These are phyloP conservation scores for Serendipita vermifera DNA, from an alignment of 768 basidiomycete genomes.

Conservation along the genomic window DNA sequence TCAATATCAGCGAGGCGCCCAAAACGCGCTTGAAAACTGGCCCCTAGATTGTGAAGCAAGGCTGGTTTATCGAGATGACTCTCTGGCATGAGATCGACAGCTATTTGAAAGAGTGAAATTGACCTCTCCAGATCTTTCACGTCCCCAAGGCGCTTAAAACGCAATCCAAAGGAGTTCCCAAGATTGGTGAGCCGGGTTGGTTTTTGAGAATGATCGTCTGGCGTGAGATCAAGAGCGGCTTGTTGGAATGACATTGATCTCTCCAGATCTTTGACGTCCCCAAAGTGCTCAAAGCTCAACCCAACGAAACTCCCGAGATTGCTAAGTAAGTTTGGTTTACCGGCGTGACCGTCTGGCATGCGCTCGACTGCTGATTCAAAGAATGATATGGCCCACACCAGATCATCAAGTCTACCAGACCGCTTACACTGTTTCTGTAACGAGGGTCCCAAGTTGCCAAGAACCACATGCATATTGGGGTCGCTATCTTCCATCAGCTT, in stretches of 20 bases:
- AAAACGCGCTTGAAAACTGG: slow-evolving; percentile 18
- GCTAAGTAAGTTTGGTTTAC: slow-evolving; percentile 1
- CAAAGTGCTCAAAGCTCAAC: too few relatives aligned
- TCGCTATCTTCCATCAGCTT: too few relatives aligned
- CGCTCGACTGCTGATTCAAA: slow-evolving; percentile 4
- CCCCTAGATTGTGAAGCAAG: slow-evolving; percentile 18
- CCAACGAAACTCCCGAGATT: too few relatives aligned
- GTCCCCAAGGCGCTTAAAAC: too few relatives aligned
- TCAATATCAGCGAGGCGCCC: slow-evolving; percentile 16
- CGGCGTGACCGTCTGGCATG: slow-evolving; percentile 1
- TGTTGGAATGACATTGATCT: too few relatives aligned
- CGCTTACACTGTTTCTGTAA: too few relatives aligned
- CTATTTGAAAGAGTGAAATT: slow-evolving; percentile 11
- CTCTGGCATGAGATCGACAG: slow-evolving; percentile 12
- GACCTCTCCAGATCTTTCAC: slow-evolving; percentile 9
- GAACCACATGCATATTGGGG: too few relatives aligned
- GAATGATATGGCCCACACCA: too few relatives aligned
- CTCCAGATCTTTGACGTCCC: too few relatives aligned
- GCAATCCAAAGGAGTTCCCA: slow-evolving; percentile 11
- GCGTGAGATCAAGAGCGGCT: neutral
- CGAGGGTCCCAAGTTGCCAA: too few relatives aligned
- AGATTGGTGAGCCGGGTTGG: slow-evolving; percentile 12
- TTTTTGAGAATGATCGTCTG: slow-evolving; percentile 2
- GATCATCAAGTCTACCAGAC: too few relatives aligned
- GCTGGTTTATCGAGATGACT: slow-evolving; percentile 2